phyloP scores from a whole-genome alignment of 1,284 basidiomycete genomes.

The Marasmius oreades region DNA sequence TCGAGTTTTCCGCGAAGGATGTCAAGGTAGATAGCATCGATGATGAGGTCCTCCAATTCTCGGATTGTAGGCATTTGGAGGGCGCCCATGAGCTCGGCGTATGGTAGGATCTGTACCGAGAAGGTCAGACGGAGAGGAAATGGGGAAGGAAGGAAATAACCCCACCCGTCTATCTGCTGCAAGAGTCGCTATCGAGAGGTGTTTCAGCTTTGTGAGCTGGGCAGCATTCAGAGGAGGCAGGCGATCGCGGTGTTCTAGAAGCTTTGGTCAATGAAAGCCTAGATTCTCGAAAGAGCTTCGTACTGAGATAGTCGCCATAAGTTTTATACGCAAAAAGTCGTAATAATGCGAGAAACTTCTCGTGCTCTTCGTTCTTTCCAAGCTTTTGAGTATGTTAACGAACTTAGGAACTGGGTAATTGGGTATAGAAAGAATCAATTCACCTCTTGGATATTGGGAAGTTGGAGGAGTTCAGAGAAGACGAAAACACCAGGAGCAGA shows the following conservation, averaged over 20 bases:
- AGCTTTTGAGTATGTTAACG: constrained; percentile 36
- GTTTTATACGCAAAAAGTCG: constrained; percentile 89
- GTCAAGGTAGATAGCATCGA: constrained; percentile 91
- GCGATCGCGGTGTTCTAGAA: constrained; percentile 57
- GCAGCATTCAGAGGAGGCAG: constrained; percentile 68
- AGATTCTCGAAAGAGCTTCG: constrained; percentile 14
- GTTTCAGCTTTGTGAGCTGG: constrained; percentile 85
- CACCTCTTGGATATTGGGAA: constrained; percentile 82
- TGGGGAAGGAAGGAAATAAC: constrained; percentile 11
- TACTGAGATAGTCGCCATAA: constrained; percentile 73
- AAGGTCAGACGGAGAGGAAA: background rate
- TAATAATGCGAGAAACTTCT: constrained; percentile 60
- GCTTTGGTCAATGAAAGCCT: constrained; percentile 11
- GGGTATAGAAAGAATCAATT: constrained; percentile 14
- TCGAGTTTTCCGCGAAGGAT: constrained; percentile 88
- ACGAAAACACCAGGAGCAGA: constrained; percentile 87
- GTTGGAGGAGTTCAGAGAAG: constrained; percentile 83
- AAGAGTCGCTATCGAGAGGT: constrained; percentile 85
- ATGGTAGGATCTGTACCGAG: constrained; percentile 64
- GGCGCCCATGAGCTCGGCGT: constrained; percentile 58
- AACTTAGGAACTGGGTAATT: too few relatives aligned
- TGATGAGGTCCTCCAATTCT: constrained; percentile 92
- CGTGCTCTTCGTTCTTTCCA: constrained; percentile 56
- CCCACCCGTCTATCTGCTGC: constrained; percentile 71
- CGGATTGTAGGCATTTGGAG: constrained; percentile 76